These are phyloP conservation scores for Syncephalastrum sp. DNA, from an alignment of 371 early-diverging fungal genomes.

Conservation along the genomic window DNA sequence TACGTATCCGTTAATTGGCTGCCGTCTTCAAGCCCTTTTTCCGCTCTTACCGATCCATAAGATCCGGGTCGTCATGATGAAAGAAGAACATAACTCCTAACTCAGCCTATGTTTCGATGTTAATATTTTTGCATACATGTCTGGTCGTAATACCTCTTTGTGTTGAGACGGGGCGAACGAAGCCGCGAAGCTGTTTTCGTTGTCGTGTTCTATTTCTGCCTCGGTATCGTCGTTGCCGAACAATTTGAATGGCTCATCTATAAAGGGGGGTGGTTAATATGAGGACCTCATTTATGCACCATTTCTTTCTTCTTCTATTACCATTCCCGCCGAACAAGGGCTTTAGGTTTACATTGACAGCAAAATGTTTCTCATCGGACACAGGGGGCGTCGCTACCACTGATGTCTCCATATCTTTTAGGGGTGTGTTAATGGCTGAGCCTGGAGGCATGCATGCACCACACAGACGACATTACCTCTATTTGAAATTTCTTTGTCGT, in stretches of 20 bases:
- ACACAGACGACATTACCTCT: no score
- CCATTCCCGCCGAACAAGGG: constrained; percentile 54
- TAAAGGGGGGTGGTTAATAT: background rate
- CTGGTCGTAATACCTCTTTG: constrained; percentile 12
- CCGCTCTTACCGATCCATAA: constrained; percentile 35
- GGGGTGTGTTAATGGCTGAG: no score
- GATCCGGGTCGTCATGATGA: constrained; percentile 31
- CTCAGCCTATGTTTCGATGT: constrained; percentile 19
- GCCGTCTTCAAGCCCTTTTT: background rate
- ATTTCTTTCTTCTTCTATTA: constrained; percentile 13
- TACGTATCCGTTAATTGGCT: background rate
- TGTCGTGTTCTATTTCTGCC: constrained; percentile 6
- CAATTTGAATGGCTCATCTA: constrained; percentile 46
- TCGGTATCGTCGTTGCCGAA: constrained; percentile 48
- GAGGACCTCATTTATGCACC: constrained; percentile 1
- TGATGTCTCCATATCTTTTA: constrained; percentile 1
- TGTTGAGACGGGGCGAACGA: constrained; percentile 7
- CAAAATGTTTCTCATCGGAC: constrained; percentile 47
- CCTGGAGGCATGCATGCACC: no score
- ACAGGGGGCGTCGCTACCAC: constrained; percentile 14
- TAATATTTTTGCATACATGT: constrained; percentile 7
- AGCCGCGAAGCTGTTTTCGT: constrained; percentile 6
- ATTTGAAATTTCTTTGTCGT: no score
- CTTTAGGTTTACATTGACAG: constrained; percentile 55
- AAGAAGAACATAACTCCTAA: constrained; percentile 45